Conservation (phyloP, 2,329 filamentous ascomycete genomes). For the Cercospora sp. region DNA sequence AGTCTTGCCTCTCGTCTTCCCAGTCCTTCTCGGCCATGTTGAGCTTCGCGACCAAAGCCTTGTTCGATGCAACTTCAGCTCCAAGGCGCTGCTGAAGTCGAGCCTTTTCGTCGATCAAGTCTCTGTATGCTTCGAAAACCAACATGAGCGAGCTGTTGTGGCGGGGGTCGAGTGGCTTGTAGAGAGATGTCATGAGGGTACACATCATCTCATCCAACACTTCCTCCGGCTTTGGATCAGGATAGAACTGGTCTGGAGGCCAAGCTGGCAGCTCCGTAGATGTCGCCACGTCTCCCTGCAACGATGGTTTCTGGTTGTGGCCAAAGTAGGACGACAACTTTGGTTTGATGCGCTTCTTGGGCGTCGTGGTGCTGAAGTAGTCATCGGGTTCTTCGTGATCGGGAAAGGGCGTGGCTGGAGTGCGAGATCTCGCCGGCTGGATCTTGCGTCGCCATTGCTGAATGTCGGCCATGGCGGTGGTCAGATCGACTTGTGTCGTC, state of each 20-base stretch:
- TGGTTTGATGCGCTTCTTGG: slow-evolving; percentile 41
- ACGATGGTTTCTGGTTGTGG: slow-evolving; percentile 18
- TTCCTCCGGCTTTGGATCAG: slow-evolving; percentile 33
- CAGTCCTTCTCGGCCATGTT: slow-evolving; percentile 38
- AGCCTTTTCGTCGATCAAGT: slow-evolving; percentile 40
- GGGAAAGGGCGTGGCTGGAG: slow-evolving; percentile 27
- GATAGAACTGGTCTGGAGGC: slow-evolving; percentile 32
- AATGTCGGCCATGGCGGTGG: slow-evolving; percentile 37
- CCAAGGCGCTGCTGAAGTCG: slow-evolving; percentile 34
- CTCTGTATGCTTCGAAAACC: slow-evolving; percentile 47
- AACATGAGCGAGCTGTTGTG: slow-evolving; percentile 44
- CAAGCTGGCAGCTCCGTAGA: slow-evolving; percentile 30
- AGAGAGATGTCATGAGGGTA: slow-evolving; percentile 35
- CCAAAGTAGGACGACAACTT: slow-evolving; percentile 44
- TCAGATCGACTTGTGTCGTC: background rate
- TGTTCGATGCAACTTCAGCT: slow-evolving; percentile 31
- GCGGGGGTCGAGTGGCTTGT: slow-evolving; percentile 31
- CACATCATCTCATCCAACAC: slow-evolving; percentile 38
- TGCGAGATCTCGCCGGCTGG: slow-evolving; percentile 36
- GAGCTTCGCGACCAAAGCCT: slow-evolving; percentile 28
- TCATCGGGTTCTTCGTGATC: slow-evolving; percentile 38
- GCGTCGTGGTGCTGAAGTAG: slow-evolving; percentile 32
- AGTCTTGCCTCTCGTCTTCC: slow-evolving; percentile 39
- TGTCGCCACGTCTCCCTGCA: slow-evolving; percentile 17
- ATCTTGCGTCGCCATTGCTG: slow-evolving; percentile 41